These are phyloP conservation scores for Gigaspora rosea DNA, from an alignment of 192 early-diverging fungal genomes.

Conservation along the genomic window DNA sequence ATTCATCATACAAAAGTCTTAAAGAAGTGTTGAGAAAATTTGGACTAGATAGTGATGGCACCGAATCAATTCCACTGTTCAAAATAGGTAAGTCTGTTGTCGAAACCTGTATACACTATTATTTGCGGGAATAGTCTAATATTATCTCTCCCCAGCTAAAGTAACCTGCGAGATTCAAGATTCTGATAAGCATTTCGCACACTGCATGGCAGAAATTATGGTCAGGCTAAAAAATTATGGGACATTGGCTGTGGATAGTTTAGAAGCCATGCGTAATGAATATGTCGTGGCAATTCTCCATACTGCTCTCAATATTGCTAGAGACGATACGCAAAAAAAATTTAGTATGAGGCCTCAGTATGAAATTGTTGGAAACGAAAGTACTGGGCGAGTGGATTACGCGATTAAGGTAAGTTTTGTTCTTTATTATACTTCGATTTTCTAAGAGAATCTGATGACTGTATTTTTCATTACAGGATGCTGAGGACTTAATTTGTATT, in stretches of 20 bases:
- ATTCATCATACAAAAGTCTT: not conserved
- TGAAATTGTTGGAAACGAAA: not conserved
- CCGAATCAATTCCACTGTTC: not conserved
- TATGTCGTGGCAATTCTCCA: not conserved
- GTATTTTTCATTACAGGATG: not conserved
- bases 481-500: not conserved
- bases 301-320: not conserved
- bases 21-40: not conserved
- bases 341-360: not conserved
- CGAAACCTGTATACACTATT: no score
- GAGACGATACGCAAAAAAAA: not conserved
- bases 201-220: not conserved
- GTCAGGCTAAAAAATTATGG: no score
- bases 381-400: not conserved
- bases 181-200: not conserved
- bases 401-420: conserved; percentile 4
- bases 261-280: not conserved
- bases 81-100: no score
- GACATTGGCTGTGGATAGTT: no score
- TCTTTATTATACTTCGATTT: no score
- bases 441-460: no score
- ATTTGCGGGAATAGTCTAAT: no score
- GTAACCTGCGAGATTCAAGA: not conserved
- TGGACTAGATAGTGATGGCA: not conserved
- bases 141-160: no score